Percentiles rank a stretch among this genome's conserved stretches.
These are phyloP conservation scores for Pisolithus tinctorius DNA, from an alignment of 768 basidiomycete species.

Conservation along the genomic window DNA sequence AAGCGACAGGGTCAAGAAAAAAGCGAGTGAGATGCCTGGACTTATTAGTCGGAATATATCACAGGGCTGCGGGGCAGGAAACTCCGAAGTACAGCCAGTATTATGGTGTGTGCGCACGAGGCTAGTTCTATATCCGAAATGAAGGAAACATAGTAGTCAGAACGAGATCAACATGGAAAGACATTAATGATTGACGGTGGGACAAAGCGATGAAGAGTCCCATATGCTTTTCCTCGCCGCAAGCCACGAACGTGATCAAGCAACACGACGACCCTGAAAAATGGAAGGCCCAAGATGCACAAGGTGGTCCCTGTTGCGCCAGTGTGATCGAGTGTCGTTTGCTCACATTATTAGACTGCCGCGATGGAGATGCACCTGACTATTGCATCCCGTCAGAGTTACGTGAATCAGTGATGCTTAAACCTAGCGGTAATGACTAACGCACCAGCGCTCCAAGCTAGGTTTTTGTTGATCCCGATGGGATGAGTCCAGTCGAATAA, in stretches of 20 bases:
- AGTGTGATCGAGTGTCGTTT: constrained; percentile 2
- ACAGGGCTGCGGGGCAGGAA: constrained; percentile 22
- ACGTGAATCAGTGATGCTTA: constrained; percentile 7
- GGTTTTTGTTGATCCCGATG: constrained; percentile 20
- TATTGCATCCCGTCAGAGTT: constrained; percentile 8
- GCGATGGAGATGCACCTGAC: constrained; percentile 3
- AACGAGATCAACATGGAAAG: constrained; percentile 29
- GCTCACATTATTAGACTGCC: constrained; percentile 21
- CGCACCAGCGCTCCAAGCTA: no score
- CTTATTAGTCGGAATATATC: constrained; percentile 24
- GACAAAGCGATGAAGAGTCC: constrained; percentile 20
- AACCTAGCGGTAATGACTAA: no score
- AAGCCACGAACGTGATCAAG: constrained; percentile 10
- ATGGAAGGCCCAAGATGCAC: not conserved
- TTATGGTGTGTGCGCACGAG: constrained; percentile 29
- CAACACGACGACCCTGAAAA: constrained; percentile 11
- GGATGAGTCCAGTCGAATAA: not conserved
- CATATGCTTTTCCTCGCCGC: constrained; percentile 21
- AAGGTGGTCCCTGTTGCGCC: not conserved
- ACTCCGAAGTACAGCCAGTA: constrained; percentile 23
- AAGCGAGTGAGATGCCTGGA: constrained; percentile 18
- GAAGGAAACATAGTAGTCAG: constrained; percentile 25
- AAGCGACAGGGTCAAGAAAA: constrained; percentile 31
- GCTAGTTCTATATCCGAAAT: constrained; percentile 31
- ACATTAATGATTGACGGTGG: constrained; percentile 28